Base-by-base conservation (phyloP, 2,329 filamentous ascomycete species). In the Aureobasidium uvarum region DNA sequence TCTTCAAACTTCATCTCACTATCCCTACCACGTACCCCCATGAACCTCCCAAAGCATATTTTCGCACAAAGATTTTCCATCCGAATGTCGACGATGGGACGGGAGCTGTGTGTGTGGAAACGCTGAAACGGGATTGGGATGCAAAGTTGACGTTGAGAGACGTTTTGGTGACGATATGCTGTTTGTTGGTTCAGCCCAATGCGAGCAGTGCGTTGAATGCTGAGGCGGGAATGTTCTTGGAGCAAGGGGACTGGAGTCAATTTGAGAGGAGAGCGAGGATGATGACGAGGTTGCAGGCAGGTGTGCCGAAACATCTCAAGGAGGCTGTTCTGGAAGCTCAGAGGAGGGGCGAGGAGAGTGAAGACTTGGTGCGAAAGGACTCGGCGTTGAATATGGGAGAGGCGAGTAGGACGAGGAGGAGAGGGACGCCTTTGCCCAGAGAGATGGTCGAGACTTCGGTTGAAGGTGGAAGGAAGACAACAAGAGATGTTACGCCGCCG, bases 21-120 rank as follows among this genome's bases (percentile, higher is more conserved):
- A 86, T 88, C 39, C 86, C 86, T 0, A 77, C 81, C 20, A 81
- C 80, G n/a, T 86, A 87, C 69, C 82, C 82, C 13, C 73, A 74
- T 45, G 74, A 74, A 20, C 81, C 82, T 18, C 83, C 83, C 0
- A 87, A 85, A 46, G 86, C 85, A 2, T 79, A 80, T 38, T 88
- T 88, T 71, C 81, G 80, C 63, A 88, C 85, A 2, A 79, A 81
- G 6, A 84, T 88, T 68, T 88, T 85, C 80, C 86, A 88, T 69
- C 86, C 86, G 0, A 88, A 88, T 70, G 83, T 88, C 58, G 85
- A 88, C 68, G 84, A 86, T 62, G 77, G 79, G n/a, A 84, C 83
- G 0, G 86, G 86, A 5, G 82, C 82, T 0, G 84, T 88, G 3
- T 88, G 86, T 67, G 84, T 88, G 3, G 86, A 88, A 75, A 88